These are phyloP conservation scores for Taphrina communis DNA, from an alignment of 1,139 yeast genomes.

Conservation along the genomic window DNA sequence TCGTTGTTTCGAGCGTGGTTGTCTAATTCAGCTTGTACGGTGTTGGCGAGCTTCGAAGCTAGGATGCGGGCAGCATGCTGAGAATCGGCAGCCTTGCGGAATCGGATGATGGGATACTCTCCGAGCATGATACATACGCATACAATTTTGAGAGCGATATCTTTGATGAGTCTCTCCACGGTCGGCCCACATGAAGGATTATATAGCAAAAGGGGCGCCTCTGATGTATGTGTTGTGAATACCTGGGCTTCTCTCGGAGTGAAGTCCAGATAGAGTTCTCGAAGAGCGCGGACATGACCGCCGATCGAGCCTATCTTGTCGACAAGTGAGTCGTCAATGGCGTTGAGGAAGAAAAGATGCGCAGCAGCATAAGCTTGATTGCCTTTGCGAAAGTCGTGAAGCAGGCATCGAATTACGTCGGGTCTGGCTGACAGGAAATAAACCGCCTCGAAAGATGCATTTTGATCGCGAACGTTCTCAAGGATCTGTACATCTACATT, in stretches of 20 bases:
- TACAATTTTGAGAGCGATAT: slow-evolving; percentile 58
- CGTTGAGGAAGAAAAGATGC: slow-evolving; percentile 57
- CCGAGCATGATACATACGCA: slow-evolving; percentile 56
- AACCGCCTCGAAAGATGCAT: slow-evolving; percentile 62
- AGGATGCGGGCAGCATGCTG: slow-evolving; percentile 64
- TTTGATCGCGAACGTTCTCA: slow-evolving; percentile 60
- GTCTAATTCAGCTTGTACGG: slow-evolving; percentile 73
- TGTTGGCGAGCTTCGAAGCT: slow-evolving; percentile 74
- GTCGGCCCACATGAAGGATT: slow-evolving; percentile 69
- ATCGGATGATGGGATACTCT: slow-evolving; percentile 86
- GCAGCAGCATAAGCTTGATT: slow-evolving; percentile 66
- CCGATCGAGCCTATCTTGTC: slow-evolving; percentile 50
- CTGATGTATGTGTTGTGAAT: slow-evolving; percentile 55
- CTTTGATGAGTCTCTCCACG: slow-evolving; percentile 63
- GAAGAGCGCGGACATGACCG: slow-evolving; percentile 48
- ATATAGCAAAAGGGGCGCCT: slow-evolving; percentile 75
- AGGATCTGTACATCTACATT: slow-evolving; percentile 57
- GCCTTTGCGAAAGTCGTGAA: slow-evolving; percentile 61
- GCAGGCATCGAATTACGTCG: slow-evolving; percentile 63
- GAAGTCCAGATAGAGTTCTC: slow-evolving; percentile 55
- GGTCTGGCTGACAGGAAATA: slow-evolving; percentile 64
- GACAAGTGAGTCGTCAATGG: slow-evolving; percentile 45
- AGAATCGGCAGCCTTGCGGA: slow-evolving; percentile 61
- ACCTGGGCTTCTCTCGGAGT: slow-evolving; percentile 59
- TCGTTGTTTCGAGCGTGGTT: slow-evolving; percentile 72